phyloP scores from a whole-genome alignment of 2,329 filamentous ascomycete genomes.

The Sporothrix globosa region DNA sequence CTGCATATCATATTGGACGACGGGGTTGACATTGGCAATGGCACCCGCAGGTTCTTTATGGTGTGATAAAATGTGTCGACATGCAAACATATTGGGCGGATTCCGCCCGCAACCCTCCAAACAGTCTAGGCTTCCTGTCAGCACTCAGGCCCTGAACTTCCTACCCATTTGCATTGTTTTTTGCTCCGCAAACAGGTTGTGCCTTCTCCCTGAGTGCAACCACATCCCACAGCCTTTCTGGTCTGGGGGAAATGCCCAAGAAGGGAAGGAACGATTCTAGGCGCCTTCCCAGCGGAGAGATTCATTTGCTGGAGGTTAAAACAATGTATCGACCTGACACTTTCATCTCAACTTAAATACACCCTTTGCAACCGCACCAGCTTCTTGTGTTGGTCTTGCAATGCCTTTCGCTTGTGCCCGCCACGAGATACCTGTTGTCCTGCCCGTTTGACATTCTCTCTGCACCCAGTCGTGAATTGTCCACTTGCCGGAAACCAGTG shows the following conservation, averaged over 20 bases:
- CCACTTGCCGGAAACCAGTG: not conserved
- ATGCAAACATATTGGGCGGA: not conserved
- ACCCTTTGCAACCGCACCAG: not conserved
- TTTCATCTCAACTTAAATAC: not conserved
- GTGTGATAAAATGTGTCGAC: not conserved
- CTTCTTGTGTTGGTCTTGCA: not conserved
- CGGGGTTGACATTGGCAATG: too few species aligned
- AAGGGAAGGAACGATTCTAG: slow-evolving; percentile 21
- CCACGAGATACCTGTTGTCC: not conserved
- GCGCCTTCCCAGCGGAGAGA: slow-evolving; percentile 5
- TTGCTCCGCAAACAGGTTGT: not conserved
- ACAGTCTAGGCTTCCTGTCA: not conserved
- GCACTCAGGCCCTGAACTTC: slow-evolving; percentile 17
- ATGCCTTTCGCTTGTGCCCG: not conserved
- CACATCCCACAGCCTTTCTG: slow-evolving; percentile 10
- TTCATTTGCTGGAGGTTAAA: not conserved
- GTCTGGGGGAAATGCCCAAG: not conserved
- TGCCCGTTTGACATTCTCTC: not conserved
- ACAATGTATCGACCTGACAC: not conserved
- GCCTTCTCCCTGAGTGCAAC: not conserved
- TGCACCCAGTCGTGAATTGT: too few species aligned
- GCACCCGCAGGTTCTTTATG: not conserved
- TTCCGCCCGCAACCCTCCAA: slow-evolving; percentile 6
- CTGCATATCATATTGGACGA: too few species aligned
- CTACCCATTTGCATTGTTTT: not conserved